Conservation (phyloP, 2,329 filamentous ascomycete species). For the Dothiorella sarmentorum region DNA sequence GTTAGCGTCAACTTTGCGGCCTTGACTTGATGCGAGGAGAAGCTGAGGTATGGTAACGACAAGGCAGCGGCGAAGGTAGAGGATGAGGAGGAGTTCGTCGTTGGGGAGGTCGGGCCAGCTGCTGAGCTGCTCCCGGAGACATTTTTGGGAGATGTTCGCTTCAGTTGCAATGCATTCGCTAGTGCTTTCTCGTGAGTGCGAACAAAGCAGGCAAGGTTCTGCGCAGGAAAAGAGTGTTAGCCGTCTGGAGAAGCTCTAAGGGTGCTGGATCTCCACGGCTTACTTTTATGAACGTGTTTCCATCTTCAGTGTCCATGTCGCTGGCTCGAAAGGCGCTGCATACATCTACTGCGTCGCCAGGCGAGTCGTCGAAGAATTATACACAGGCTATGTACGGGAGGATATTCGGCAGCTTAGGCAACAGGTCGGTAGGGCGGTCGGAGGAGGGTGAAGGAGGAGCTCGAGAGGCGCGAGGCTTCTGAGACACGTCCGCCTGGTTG, state of each 20-base stretch:
- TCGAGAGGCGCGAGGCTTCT: slow-evolving; percentile 3
- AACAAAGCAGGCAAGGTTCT: slow-evolving; percentile 96
- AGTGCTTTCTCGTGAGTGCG: slow-evolving; percentile 96
- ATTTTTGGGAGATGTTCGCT: slow-evolving; percentile 69
- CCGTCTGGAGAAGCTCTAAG: background rate
- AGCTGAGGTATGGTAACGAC: slow-evolving; percentile 79
- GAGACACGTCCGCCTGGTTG: slow-evolving; percentile 13
- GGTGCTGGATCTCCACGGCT: slow-evolving; percentile 20
- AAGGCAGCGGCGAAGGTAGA: slow-evolving; percentile 76
- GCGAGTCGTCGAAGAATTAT: slow-evolving; percentile 11
- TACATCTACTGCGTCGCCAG: slow-evolving; percentile 16
- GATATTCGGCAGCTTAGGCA: background rate
- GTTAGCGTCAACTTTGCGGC: slow-evolving; percentile 89
- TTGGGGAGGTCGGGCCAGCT: slow-evolving; percentile 51
- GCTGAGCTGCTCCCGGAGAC: slow-evolving; percentile 50
- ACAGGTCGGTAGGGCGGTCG: background rate
- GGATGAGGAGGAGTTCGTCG: slow-evolving; percentile 64
- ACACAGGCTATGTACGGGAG: slow-evolving; percentile 13
- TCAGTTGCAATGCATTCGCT: slow-evolving; percentile 88
- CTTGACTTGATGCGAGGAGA: slow-evolving; percentile 81
- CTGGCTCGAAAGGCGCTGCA: background rate
- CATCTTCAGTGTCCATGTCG: slow-evolving; percentile 81
- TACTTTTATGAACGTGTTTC: slow-evolving; percentile 85
- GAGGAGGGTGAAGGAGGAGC: background rate
- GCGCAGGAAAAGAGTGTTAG: slow-evolving; percentile 19